phyloP scores from a whole-genome alignment of 2,329 filamentous ascomycete species.

The Didymella arachidicola region DNA sequence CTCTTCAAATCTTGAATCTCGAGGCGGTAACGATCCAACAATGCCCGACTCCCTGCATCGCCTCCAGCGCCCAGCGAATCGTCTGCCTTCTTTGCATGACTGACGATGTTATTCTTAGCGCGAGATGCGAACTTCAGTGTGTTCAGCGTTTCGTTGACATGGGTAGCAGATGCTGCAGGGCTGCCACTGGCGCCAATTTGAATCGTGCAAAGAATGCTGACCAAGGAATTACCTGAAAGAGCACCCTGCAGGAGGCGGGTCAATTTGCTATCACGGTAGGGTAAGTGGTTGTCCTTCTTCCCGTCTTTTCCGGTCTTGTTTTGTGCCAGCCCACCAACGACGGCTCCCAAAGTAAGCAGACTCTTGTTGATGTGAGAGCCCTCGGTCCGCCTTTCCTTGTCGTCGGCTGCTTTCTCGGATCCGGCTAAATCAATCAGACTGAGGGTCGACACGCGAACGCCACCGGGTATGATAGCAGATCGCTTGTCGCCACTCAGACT shows the following conservation, averaged over 20 bases:
- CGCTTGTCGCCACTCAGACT: slow-evolving; percentile 54
- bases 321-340: slow-evolving; percentile 91
- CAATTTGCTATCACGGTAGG: slow-evolving; percentile 96
- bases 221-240: slow-evolving; percentile 88
- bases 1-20: slow-evolving; percentile 84
- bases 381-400: slow-evolving; percentile 91
- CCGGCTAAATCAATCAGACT: slow-evolving; percentile 96
- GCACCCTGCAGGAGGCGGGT: slow-evolving; percentile 92
- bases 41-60: slow-evolving; percentile 83
- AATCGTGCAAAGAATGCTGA: slow-evolving; percentile 97
- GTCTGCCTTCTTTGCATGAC: slow-evolving; percentile 92
- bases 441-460: slow-evolving; percentile 92
- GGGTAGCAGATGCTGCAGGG: slow-evolving; percentile 72
- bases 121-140: slow-evolving; percentile 96
- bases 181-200: slow-evolving; percentile 82
- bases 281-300: slow-evolving; percentile 89
- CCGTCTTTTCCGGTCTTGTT: slow-evolving; percentile 80
- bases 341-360: slow-evolving; percentile 89
- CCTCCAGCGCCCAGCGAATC: slow-evolving; percentile 80
- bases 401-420: slow-evolving; percentile 93
- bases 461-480: slow-evolving; percentile 68
- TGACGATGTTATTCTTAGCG: slow-evolving; percentile 97
- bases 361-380: slow-evolving; percentile 99
- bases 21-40: slow-evolving; percentile 91
- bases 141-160: slow-evolving; percentile 89